Conservation (phyloP, 768 basidiomycete genomes). For the Macrocybe gigantea region DNA sequence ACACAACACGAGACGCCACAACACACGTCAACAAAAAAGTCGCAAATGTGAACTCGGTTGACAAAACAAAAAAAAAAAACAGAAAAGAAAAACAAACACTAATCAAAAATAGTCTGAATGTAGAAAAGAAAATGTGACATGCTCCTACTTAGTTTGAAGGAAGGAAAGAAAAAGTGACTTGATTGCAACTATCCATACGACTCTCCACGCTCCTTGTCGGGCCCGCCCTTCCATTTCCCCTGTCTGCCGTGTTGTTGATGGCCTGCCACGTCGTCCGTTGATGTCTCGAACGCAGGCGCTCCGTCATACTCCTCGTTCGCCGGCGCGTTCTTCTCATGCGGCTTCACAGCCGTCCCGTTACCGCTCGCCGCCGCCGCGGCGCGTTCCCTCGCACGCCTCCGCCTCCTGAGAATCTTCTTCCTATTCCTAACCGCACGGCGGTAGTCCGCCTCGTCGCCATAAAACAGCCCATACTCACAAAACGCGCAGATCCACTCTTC, state of each 20-base stretch:
- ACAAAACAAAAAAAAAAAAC: too few relatives aligned
- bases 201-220: constrained; percentile 12
- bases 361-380: constrained; percentile 45
- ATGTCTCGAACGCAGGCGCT: constrained; percentile 13
- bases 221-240: constrained; percentile 15
- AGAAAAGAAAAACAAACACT: too few relatives aligned
- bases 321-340: constrained; percentile 10
- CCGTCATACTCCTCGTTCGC: constrained; percentile 22
- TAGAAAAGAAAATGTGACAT: not conserved
- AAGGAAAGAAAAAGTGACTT: not conserved
- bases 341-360: constrained; percentile 18
- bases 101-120: too few relatives aligned
- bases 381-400: constrained; percentile 68
- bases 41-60: too few relatives aligned
- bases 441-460: constrained; percentile 71
- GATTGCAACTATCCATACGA: constrained; percentile 3
- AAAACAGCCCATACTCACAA: constrained; percentile 92
- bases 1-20: too few relatives aligned
- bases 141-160: not conserved
- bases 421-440: constrained; percentile 61
- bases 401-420: constrained; percentile 70
- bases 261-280: too few relatives aligned
- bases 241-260: constrained; percentile 4
- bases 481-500: constrained; percentile 95
- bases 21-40: too few relatives aligned